phyloP scores from a whole-genome alignment of 148 eudicot species.

The Rheum nobile region DNA sequence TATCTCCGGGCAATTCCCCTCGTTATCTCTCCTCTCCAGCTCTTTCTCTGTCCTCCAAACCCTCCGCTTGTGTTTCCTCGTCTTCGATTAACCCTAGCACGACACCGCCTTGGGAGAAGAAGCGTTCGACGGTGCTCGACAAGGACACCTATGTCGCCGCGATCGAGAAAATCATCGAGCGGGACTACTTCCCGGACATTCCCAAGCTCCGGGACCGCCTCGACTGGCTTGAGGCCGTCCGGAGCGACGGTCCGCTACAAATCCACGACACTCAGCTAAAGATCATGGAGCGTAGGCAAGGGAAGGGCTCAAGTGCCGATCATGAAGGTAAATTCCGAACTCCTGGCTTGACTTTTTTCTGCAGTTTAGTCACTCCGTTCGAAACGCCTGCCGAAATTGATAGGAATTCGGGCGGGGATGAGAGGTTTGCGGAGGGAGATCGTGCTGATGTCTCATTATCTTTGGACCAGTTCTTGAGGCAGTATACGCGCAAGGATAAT shows the following conservation, averaged over 20 bases:
- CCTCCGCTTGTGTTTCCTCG: conserved; percentile 14
- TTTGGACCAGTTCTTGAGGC: conserved; percentile 64
- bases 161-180: too few relatives aligned
- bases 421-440: conserved; percentile 4
- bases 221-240: conserved; percentile 81
- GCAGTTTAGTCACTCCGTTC: conserved; percentile 40
- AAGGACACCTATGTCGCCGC: conserved; percentile 82
- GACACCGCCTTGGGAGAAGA: too few relatives aligned
- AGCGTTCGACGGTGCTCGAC: conserved; percentile 35
- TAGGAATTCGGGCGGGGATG: conserved; percentile 7
- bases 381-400: conserved; percentile 26
- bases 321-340: conserved; percentile 34
- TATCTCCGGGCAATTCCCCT: too few relatives aligned
- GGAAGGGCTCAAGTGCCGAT: conserved; percentile 5
- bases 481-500: conserved; percentile 84
- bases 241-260: conserved; percentile 51
- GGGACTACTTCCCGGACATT: conserved; percentile 87
- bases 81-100: neutral
- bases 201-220: conserved; percentile 86
- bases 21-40: too few relatives aligned
- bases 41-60: too few relatives aligned
- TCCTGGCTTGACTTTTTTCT: conserved; percentile 56
- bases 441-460: conserved; percentile 32
- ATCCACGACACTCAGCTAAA: conserved; percentile 94
- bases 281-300: too few relatives aligned